Evolutionary conservation across 257 asterid species (phyloP).

Genomic region (Gentiana dahurica): DNA sequence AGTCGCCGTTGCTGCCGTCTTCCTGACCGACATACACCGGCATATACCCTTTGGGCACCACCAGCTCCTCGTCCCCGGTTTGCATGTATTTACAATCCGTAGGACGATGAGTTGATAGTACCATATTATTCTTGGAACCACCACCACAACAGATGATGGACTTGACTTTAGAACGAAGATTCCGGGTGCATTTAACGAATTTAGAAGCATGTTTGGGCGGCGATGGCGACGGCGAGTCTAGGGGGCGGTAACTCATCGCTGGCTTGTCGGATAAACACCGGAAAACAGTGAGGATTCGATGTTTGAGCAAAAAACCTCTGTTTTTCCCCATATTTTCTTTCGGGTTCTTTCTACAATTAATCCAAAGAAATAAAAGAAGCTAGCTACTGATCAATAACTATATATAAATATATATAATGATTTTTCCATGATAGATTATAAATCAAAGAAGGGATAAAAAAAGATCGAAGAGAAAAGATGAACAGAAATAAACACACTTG

Average conservation of each 20-base stretch:
- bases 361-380: not conserved
- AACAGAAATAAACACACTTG: no score
- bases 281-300: conserved; percentile 41
- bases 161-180: conserved; percentile 39
- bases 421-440: no score
- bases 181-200: conserved; percentile 38
- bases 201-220: conserved; percentile 22
- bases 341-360: not conserved
- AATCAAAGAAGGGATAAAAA: not conserved
- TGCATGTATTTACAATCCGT: conserved; percentile 25
- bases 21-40: conserved; percentile 23
- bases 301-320: conserved; percentile 61
- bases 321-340: conserved; percentile 26
- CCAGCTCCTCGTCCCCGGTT: conserved; percentile 23
- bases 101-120: not conserved
- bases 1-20: conserved; percentile 20
- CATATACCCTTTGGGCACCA: conserved; percentile 21
- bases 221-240: not conserved
- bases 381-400: no score
- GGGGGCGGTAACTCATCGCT: conserved; percentile 4
- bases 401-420: no score
- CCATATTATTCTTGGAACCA: not conserved
- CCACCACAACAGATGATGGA: conserved; percentile 22
- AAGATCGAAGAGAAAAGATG: not conserved
- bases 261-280: conserved; percentile 35